Conservation (phyloP, 2,329 filamentous ascomycete genomes). For the Ceratocystis ficicola region DNA sequence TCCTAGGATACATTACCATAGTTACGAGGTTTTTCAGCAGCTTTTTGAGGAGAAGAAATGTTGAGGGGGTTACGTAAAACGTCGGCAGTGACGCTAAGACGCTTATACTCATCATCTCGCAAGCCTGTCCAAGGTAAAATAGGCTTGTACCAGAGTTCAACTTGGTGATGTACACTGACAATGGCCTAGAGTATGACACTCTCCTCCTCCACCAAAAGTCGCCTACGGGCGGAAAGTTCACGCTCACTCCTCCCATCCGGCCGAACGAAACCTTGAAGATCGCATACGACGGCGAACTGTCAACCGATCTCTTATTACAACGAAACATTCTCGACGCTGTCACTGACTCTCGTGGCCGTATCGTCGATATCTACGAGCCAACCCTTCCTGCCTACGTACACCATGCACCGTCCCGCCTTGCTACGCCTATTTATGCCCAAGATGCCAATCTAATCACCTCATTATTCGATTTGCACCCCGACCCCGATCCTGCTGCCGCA, state of each 20-base stretch:
- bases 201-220: slow-evolving; percentile 32
- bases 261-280: slow-evolving; percentile 29
- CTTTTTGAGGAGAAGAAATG: not conserved
- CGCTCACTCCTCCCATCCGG: slow-evolving; percentile 31
- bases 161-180: not conserved
- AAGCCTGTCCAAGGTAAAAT: slow-evolving; percentile 17
- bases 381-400: slow-evolving; percentile 60
- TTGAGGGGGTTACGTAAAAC: not conserved
- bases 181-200: slow-evolving; percentile 31
- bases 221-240: slow-evolving; percentile 30
- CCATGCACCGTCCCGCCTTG: slow-evolving; percentile 50
- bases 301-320: slow-evolving; percentile 51
- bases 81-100: not conserved
- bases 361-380: slow-evolving; percentile 49
- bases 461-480: slow-evolving; percentile 60
- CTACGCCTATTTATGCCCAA: slow-evolving; percentile 64
- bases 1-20: not conserved
- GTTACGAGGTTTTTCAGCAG: not conserved
- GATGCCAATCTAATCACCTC: slow-evolving; percentile 66
- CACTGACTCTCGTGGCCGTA: slow-evolving; percentile 37
- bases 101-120: slow-evolving; percentile 16
- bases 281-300: slow-evolving; percentile 37
- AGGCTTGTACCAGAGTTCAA: not conserved
- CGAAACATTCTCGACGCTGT: slow-evolving; percentile 47
- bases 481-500: slow-evolving; percentile 29